Percentiles rank a stretch among this genome's conserved stretches.
These are phyloP conservation scores for Penicilliopsis zonata DNA, from an alignment of 495 filamentous ascomycete species.

Conservation along the genomic window DNA sequence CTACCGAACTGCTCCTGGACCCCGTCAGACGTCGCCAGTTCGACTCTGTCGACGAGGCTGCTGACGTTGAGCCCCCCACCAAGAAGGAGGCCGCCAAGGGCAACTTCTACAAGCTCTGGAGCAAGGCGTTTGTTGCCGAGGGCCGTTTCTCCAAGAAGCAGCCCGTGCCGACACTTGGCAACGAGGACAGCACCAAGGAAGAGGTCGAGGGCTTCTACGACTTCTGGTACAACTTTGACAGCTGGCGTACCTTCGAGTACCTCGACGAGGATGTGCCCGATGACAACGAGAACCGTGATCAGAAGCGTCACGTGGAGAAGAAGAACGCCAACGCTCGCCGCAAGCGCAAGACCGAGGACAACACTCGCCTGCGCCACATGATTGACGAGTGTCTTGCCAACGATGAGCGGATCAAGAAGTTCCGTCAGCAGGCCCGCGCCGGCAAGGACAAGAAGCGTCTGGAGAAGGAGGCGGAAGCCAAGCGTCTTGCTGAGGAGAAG, in stretches of 20 bases:
- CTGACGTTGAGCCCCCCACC: conserved; percentile 77
- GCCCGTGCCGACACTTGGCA: conserved; percentile 73
- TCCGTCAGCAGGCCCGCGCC: conserved; percentile 80
- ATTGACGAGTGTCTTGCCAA: conserved; percentile 71
- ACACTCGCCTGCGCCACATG: conserved; percentile 71
- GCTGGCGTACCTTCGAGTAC: conserved; percentile 95
- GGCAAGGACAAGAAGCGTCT: conserved; percentile 87
- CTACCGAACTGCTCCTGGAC: conserved; percentile 85
- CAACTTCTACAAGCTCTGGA: conserved; percentile 93
- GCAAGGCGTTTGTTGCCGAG: conserved; percentile 75
- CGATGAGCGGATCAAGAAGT: conserved; percentile 95
- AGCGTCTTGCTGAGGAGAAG: conserved; percentile 69
- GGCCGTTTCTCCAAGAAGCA: conserved; percentile 82
- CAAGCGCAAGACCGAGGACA: conserved; percentile 99
- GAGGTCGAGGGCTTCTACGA: conserved; percentile 95
- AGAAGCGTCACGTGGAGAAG: conserved; percentile 93
- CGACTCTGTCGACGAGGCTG: conserved; percentile 89
- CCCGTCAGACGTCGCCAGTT: conserved; percentile 88
- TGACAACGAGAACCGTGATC: conserved; percentile 96
- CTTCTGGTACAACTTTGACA: conserved; percentile 99
- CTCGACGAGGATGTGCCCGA: conserved; percentile 97
- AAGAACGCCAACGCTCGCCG: conserved; percentile 96
- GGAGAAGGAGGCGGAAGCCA: conserved; percentile 85
- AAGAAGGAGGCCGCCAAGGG: conserved; percentile 80
- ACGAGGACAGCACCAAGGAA: conserved; percentile 75